Conservation (phyloP, 371 early-diverging fungal genomes). For the Mortierella sp. region DNA sequence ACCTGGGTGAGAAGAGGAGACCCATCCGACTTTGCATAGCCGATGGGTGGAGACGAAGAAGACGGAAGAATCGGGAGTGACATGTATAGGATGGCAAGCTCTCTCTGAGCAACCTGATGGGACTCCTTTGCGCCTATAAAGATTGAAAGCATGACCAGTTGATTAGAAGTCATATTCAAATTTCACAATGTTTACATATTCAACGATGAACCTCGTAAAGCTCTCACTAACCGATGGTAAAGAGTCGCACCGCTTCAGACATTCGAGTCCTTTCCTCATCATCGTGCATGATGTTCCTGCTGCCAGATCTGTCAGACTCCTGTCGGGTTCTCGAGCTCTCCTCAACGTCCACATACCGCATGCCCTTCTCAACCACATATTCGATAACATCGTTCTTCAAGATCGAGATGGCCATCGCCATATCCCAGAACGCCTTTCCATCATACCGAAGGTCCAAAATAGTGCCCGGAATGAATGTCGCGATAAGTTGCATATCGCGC, state of each 20-base stretch:
- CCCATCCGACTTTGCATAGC: slow-evolving; percentile 20
- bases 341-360: slow-evolving; percentile 44
- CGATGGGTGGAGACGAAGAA: slow-evolving; percentile 33
- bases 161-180: neutral
- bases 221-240: slow-evolving; percentile 52
- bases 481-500: slow-evolving; percentile 60
- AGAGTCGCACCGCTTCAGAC: slow-evolving; percentile 61
- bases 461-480: slow-evolving; percentile 57
- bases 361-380: slow-evolving; percentile 54
- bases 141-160: neutral
- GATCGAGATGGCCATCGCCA: slow-evolving; percentile 57
- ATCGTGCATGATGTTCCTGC: slow-evolving; percentile 37
- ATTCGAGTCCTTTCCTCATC: slow-evolving; percentile 51
- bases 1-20: slow-evolving; percentile 25
- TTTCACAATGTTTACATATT: neutral
- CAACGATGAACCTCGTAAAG: no score
- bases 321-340: slow-evolving; percentile 29
- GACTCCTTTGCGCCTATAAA: slow-evolving; percentile 59
- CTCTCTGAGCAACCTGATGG: slow-evolving; percentile 58
- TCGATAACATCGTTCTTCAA: slow-evolving; percentile 60
- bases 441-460: slow-evolving; percentile 60
- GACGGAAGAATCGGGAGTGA: slow-evolving; percentile 56
- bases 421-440: slow-evolving; percentile 63
- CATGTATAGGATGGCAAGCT: slow-evolving; percentile 62
- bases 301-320: slow-evolving; percentile 23